phyloP scores from a whole-genome alignment of 352 stramenopile genomes.

The Phytophthora idaei region DNA sequence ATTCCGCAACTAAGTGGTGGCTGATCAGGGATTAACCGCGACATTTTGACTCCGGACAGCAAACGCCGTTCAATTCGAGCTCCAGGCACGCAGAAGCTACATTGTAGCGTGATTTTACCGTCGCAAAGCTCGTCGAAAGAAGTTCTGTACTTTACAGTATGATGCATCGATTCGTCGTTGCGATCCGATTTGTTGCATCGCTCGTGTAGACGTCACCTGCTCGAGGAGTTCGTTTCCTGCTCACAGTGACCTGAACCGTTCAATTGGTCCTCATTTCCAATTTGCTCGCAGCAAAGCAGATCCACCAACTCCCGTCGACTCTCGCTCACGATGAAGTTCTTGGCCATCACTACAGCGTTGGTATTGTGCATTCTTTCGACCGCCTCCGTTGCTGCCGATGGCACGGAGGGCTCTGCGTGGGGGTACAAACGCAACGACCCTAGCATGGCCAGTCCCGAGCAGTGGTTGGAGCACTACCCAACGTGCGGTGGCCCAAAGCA shows the following conservation, averaged over 20 bases:
- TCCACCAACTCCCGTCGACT: not conserved
- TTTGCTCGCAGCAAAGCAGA: constrained; percentile 3
- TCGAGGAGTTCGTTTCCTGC: constrained; percentile 9
- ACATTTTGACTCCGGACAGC: too few relatives aligned
- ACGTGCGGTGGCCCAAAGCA: constrained; percentile 31
- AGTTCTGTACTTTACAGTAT: too few relatives aligned
- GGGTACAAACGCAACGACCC: constrained; percentile 31
- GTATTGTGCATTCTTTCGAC: constrained; percentile 13
- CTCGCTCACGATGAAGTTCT: constrained; percentile 22
- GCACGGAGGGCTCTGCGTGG: constrained; percentile 8
- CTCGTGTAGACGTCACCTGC: constrained; percentile 7
- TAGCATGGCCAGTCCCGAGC: constrained; percentile 16
- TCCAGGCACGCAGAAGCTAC: too few relatives aligned
- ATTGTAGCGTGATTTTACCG: too few relatives aligned
- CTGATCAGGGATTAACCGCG: too few relatives aligned
- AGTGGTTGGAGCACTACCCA: constrained; percentile 30
- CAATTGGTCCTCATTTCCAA: constrained; percentile 20
- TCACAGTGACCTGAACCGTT: not conserved
- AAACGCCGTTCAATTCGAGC: too few relatives aligned
- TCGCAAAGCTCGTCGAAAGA: too few relatives aligned
- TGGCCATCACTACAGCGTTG: constrained; percentile 13
- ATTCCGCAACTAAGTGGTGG: too few relatives aligned
- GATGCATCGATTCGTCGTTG: too few relatives aligned
- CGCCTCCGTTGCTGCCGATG: constrained; percentile 13
- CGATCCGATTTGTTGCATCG: too few relatives aligned